Evolutionary conservation across 345 rosid genomes (phyloP).

Genomic region (Cardamine resedifolia): DNA sequence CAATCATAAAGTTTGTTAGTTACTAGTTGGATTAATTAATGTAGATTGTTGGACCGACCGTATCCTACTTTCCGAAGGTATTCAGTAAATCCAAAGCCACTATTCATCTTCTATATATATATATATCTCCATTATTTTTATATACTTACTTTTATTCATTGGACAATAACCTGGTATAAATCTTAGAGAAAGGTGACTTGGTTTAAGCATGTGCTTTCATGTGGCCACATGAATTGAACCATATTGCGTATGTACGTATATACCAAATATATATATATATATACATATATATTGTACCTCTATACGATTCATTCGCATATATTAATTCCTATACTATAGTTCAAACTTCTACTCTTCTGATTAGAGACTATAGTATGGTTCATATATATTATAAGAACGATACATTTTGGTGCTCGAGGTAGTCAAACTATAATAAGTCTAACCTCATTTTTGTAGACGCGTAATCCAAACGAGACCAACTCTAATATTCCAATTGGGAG

Average conservation of each 20-base stretch:
- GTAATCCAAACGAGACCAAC: not conserved
- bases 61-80: constrained; percentile 24
- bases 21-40: constrained; percentile 38
- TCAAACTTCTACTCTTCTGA: constrained; percentile 7
- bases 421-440: constrained; percentile 3
- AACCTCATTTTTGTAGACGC: not conserved
- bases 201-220: constrained; percentile 39
- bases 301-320: constrained; percentile 1
- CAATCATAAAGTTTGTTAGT: constrained; percentile 39
- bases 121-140: not conserved
- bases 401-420: constrained; percentile 37
- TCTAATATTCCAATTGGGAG: not conserved
- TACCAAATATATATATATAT: too few relatives aligned
- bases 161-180: constrained; percentile 29
- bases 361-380: not conserved
- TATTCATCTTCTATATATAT: not conserved
- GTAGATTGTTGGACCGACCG: constrained; percentile 37
- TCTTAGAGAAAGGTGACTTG: constrained; percentile 20
- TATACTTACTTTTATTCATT: constrained; percentile 7
- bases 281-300: constrained; percentile 4
- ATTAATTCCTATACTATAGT: not conserved
- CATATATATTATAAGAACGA: not conserved
- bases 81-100: constrained; percentile 24
- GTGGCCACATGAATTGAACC: constrained; percentile 40
- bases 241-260: constrained; percentile 14